A percentile compares a stretch with the other conserved stretches of the same genome.
phyloP scores from a whole-genome alignment of 2,329 filamentous ascomycete genomes.

The Dothistroma pini region DNA sequence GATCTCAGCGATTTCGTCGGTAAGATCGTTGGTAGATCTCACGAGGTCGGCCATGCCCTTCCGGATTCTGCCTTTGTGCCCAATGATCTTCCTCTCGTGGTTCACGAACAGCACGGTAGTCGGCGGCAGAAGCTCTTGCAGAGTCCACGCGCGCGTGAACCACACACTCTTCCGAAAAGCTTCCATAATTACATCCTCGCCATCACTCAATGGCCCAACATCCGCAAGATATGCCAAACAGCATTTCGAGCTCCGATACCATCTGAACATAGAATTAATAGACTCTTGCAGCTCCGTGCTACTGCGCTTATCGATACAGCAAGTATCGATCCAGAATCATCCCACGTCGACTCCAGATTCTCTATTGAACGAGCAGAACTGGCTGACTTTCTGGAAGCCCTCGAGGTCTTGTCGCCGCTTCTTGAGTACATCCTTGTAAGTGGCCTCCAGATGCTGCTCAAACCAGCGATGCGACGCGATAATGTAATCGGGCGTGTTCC shows the following conservation, averaged over 20 bases:
- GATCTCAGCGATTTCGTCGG: constrained; percentile 1
- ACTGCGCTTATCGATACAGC: constrained; percentile 23
- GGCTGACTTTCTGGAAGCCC: constrained; percentile 9
- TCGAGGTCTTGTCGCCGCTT: background rate
- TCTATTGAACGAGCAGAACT: constrained; percentile 7
- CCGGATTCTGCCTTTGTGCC: constrained; percentile 9
- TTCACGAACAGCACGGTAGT: constrained; percentile 5
- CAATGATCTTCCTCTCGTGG: constrained; percentile 12
- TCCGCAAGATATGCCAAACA: constrained; percentile 21
- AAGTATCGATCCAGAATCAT: constrained; percentile 23
- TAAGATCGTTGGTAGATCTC: background rate
- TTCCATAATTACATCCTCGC: background rate
- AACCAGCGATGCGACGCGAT: constrained; percentile 16
- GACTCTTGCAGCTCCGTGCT: constrained; percentile 18
- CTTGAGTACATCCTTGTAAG: constrained; percentile 9
- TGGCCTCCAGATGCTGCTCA: constrained; percentile 1
- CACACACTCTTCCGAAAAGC: background rate
- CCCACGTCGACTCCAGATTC: background rate
- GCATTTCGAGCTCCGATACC: constrained; percentile 16
- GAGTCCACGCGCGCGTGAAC: constrained; percentile 6
- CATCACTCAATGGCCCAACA: background rate
- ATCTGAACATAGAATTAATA: constrained; percentile 22
- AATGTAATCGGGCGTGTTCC: constrained; percentile 7
- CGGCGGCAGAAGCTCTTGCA: constrained; percentile 8
- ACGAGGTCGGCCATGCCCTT: constrained; percentile 26